Conservation (phyloP, 2,329 filamentous ascomycete genomes). For the Scytalidium lignicola region DNA sequence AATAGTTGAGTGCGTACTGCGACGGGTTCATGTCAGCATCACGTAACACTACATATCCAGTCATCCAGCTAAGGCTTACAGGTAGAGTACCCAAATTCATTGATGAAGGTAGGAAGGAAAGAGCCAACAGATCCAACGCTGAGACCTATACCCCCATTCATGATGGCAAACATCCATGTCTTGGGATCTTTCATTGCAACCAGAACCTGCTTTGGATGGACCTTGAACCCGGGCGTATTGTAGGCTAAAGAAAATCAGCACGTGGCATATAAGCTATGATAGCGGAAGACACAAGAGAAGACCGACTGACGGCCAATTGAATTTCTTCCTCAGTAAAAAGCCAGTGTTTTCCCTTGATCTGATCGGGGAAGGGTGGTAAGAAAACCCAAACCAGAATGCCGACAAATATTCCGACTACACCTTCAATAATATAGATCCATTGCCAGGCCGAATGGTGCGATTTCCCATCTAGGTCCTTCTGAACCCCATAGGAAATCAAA, state of each 20-base stretch:
- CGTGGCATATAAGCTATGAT: background rate
- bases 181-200: background rate
- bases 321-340: slow-evolving; percentile 12
- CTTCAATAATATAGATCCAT: slow-evolving; percentile 18
- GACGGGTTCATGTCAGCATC: too few relatives aligned
- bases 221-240: slow-evolving; percentile 5
- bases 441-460: slow-evolving; percentile 18
- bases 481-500: slow-evolving; percentile 13
- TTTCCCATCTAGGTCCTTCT: slow-evolving; percentile 5
- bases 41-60: too few relatives aligned
- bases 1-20: slow-evolving; percentile 34
- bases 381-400: slow-evolving; percentile 1
- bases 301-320: slow-evolving; percentile 2
- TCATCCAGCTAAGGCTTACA: background rate
- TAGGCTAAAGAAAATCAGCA: background rate
- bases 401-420: slow-evolving; percentile 22
- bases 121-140: background rate
- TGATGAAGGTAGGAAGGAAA: background rate
- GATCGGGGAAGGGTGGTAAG: slow-evolving; percentile 4
- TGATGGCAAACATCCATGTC: background rate
- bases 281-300: background rate
- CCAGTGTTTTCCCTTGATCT: slow-evolving; percentile 1
- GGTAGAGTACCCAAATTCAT: background rate
- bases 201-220: background rate
- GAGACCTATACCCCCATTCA: background rate